Evolutionary conservation across 805 yeast species (phyloP), one percentile per base, ranked within the genome.

Genomic region (Trichomonascus vanleenenianus): DNA sequence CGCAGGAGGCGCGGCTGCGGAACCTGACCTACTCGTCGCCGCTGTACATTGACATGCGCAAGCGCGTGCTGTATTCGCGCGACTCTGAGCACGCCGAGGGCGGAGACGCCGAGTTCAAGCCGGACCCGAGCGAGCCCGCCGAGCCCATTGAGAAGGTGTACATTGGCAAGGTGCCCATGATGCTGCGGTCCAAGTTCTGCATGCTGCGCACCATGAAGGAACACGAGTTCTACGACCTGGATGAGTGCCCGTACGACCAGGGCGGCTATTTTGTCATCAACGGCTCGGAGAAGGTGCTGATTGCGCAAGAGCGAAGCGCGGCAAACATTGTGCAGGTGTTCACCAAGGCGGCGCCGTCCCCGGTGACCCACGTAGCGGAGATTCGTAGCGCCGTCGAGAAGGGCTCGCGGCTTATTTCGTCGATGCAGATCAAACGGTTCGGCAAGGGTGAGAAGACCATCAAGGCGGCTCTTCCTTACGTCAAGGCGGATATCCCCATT

Each of bases 161-260:
- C 57, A 85, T 93, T 61, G 99, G 99, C 53, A 88, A 87, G 65
- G 95, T 93, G 50, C 99, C 99, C 43, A 88, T 93, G 65, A 93
- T 93, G 99, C 75, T 93, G 57, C 78, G 96, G 59, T 91, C 97
- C 46, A 91, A 87, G 71, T 93, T 87, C 62, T 93, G 99, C 78
- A 80, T 89, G 71, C 75, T 93, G 58, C 78, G 87, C 60, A 95
- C 85, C 50, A 75, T 93, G 55, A 80, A 86, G 7, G 97, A 93
- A 57, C 87, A 85, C 56, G 98, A 93, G 67, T 78, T 89, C 59
- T 93, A 89, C 68, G 95, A 88, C 58, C 77, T 93, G 62, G 89
- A 93, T 67, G 99, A 93, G 69, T 93, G 99, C 70, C 98, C 98
- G 30, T 93, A 86, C 67, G 99, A 93, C 74, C 95, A 93, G 94